Base-by-base conservation (phyloP, 371 early-diverging fungal genomes). In the Apophysomyces sp. region DNA sequence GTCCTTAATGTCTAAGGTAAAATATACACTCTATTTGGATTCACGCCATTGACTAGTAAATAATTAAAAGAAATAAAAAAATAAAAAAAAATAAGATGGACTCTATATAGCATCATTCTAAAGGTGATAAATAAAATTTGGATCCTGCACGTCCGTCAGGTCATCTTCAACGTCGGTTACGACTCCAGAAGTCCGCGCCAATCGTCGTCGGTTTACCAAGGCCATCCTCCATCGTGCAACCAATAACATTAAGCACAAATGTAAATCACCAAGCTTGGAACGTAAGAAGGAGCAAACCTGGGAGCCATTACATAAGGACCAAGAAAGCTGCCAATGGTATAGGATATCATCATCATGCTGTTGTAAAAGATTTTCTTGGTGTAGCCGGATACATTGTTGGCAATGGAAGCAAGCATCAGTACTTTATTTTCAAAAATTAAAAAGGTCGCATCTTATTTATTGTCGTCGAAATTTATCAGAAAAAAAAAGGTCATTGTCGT, bases 301-400 rank as follows among this genome's bases (percentile, higher is more conserved):
- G 29, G 4, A 28, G n/a, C 13, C 29, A 13, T 36, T 13, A 28
- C 13, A 27, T 4, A 51, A n/a, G 70, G 70, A 8, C 70, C 65
- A 30, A 56, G 58, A 60, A 62, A 61, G 53, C 65, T 67, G 13
- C 63, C 70, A 24, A 29, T 60, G 21, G 64, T 66, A 34, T 71
- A 71, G 18, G 66, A 69, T 18, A 73, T 58, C 62, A 71, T 73
- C 21, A 70, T 53, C n/a, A 68, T 54, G 26, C 68, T 69, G 40
- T 72, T 66, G 29, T 66, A 66, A 29, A 71, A 66, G 18, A 71
- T 63, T 29, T 71, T 71, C 40, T 71, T 71, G n/a, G 67, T 66
- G 56, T 63, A 71, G 0, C 71, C 71, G 5, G 57, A 58, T 0
- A 66, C 58, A 21, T 66, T 71, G 44, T 63, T 66, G 8, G 67